Conservation (phyloP, 2,329 filamentous ascomycete genomes). For the Dactylellina drechsleri region DNA sequence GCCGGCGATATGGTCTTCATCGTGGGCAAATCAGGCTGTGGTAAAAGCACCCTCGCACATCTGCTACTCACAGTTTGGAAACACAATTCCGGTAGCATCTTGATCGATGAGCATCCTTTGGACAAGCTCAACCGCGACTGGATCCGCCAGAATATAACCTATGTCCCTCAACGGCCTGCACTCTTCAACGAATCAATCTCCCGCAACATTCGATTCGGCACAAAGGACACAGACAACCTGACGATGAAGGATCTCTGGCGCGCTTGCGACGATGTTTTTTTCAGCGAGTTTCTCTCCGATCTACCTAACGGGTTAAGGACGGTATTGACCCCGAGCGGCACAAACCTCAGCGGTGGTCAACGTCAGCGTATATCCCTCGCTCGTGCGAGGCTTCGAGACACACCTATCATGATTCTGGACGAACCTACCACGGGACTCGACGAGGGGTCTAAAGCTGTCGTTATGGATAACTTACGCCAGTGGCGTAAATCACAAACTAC, state of each 20-base stretch:
- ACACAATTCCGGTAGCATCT: slow-evolving; percentile 72
- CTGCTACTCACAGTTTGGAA: slow-evolving; percentile 82
- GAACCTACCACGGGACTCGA: slow-evolving; percentile 90
- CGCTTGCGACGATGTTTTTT: slow-evolving; percentile 74
- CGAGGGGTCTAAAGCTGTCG: slow-evolving; percentile 71
- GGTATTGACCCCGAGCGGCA: slow-evolving; percentile 74
- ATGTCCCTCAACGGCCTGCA: slow-evolving; percentile 83
- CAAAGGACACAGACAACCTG: slow-evolving; percentile 65
- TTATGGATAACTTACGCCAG: slow-evolving; percentile 78
- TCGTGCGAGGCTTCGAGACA: slow-evolving; percentile 78
- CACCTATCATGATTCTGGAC: slow-evolving; percentile 84
- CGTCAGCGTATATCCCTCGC: slow-evolving; percentile 83
- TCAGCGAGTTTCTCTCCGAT: slow-evolving; percentile 73
- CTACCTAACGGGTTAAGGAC: slow-evolving; percentile 79
- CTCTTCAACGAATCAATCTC: slow-evolving; percentile 84
- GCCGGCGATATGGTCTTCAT: slow-evolving; percentile 80
- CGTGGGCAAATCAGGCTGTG: slow-evolving; percentile 86
- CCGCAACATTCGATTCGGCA: slow-evolving; percentile 80
- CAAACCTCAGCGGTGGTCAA: slow-evolving; percentile 83
- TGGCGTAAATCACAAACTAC: slow-evolving; percentile 88
- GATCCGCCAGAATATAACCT: slow-evolving; percentile 79
- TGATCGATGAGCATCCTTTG: slow-evolving; percentile 74
- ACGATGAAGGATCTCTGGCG: slow-evolving; percentile 68
- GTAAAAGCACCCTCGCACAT: slow-evolving; percentile 88
- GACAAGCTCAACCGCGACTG: slow-evolving; percentile 73